These are phyloP conservation scores for Cyclotella kingstonii DNA, from an alignment of 108 stramenopile species.

Conservation along the genomic window DNA sequence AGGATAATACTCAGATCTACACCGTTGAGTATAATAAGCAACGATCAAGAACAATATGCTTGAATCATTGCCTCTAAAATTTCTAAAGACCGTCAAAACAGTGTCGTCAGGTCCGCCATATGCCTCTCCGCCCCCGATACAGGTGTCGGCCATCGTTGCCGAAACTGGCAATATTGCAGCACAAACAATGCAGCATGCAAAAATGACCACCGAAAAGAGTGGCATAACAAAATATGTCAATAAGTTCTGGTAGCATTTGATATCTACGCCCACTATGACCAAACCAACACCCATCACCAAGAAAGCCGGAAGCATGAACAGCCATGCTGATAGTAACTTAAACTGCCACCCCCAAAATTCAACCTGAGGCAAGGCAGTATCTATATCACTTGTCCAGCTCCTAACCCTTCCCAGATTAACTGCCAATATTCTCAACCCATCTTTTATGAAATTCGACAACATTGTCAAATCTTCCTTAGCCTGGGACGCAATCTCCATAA, in stretches of 20 bases:
- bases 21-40: slow-evolving; percentile 34
- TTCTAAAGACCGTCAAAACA: slow-evolving; percentile 27
- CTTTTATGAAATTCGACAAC: slow-evolving; percentile 30
- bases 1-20: slow-evolving; percentile 32
- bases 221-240: slow-evolving; percentile 37
- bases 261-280: slow-evolving; percentile 37
- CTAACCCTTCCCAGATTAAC: slow-evolving; percentile 1
- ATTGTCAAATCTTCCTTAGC: slow-evolving; percentile 24
- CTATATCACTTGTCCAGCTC: not conserved
- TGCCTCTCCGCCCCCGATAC: slow-evolving; percentile 32
- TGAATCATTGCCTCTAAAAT: slow-evolving; percentile 19
- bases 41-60: slow-evolving; percentile 23
- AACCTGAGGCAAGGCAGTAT: not conserved
- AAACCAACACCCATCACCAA: slow-evolving; percentile 36
- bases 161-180: slow-evolving; percentile 18
- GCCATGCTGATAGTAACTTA: slow-evolving; percentile 20
- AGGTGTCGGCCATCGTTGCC: slow-evolving; percentile 25
- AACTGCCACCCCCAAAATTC: slow-evolving; percentile 41
- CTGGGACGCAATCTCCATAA: slow-evolving; percentile 25
- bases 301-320: slow-evolving; percentile 34
- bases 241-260: slow-evolving; percentile 23
- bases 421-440: slow-evolving; percentile 18
- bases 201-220: slow-evolving; percentile 25
- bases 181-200: slow-evolving; percentile 22
- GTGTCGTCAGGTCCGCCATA: slow-evolving; percentile 41